Evolutionary conservation across 352 stramenopile species (phyloP).

Genomic region (Globisporangium viniferum): DNA sequence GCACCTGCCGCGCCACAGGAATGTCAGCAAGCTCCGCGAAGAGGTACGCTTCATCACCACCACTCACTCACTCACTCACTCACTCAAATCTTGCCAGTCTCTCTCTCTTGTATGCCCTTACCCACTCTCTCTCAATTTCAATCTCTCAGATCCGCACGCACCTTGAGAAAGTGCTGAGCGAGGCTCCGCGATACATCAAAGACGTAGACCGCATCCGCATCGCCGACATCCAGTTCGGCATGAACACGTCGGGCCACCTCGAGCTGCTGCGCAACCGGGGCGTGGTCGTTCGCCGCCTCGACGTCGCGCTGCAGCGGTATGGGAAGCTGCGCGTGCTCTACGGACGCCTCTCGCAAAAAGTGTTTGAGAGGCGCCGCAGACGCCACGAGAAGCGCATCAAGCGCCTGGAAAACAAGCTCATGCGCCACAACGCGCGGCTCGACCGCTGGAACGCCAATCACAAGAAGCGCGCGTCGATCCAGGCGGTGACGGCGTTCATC

Average conservation of each 20-base stretch:
- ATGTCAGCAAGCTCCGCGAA: slow-evolving; percentile 55
- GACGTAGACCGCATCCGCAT: slow-evolving; percentile 61
- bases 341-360: slow-evolving; percentile 31
- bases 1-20: slow-evolving; percentile 53
- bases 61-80: neutral
- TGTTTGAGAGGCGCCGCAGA: slow-evolving; percentile 41
- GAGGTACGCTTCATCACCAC: slow-evolving; percentile 33
- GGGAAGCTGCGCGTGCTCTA: slow-evolving; percentile 63
- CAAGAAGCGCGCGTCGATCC: slow-evolving; percentile 21
- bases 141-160: slow-evolving; percentile 52
- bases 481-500: slow-evolving; percentile 76
- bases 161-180: slow-evolving; percentile 56
- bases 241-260: slow-evolving; percentile 58
- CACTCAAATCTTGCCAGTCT: neutral
- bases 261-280: slow-evolving; percentile 61
- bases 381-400: slow-evolving; percentile 41
- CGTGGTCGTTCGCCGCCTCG: slow-evolving; percentile 54
- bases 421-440: slow-evolving; percentile 36
- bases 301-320: slow-evolving; percentile 61
- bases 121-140: neutral
- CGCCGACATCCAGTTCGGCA: slow-evolving; percentile 79
- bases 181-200: slow-evolving; percentile 44
- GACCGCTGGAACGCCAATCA: slow-evolving; percentile 27
- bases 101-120: neutral
- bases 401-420: slow-evolving; percentile 44